A percentile compares a stretch with the other conserved stretches of the same genome.
phyloP scores from a whole-genome alignment of 441 rosid genomes.

The Populus hybrid region DNA sequence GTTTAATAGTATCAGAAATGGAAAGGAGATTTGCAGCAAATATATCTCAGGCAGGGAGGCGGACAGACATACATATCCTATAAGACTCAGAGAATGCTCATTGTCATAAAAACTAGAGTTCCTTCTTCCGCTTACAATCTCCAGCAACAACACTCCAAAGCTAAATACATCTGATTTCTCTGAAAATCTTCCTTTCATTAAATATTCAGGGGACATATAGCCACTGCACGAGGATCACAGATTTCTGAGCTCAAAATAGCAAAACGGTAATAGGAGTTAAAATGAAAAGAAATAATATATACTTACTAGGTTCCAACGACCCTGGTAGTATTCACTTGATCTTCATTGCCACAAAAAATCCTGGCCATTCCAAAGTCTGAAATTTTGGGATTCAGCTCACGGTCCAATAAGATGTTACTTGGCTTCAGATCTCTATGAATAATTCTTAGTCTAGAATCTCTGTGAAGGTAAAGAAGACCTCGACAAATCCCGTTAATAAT shows the following conservation, averaged over 20 bases:
- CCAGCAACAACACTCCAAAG: constrained; percentile 50
- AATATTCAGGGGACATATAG: constrained; percentile 46
- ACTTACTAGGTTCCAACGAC: no score
- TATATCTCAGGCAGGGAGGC: background rate
- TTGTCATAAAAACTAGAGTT: constrained; percentile 38
- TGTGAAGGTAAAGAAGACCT: constrained; percentile 63
- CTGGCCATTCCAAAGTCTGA: no score
- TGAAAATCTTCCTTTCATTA: constrained; percentile 51
- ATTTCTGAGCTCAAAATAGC: no score
- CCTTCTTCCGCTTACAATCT: constrained; percentile 61
- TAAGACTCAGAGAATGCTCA: constrained; percentile 35
- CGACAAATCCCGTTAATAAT: constrained; percentile 56
- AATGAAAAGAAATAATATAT: no score
- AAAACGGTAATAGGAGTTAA: no score
- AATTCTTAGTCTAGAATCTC: constrained; percentile 59
- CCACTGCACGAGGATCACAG: no score
- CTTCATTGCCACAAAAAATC: no score
- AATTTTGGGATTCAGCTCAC: no score
- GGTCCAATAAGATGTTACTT: no score
- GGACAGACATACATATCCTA: constrained; percentile 41
- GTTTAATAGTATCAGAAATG: background rate
- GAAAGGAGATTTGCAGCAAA: no score
- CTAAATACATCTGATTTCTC: constrained; percentile 69
- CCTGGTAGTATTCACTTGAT: no score
- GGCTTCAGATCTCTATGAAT: no score